Evolutionary conservation across 805 yeast species (phyloP).

Genomic region (Lachancea lanzarotensis): DNA sequence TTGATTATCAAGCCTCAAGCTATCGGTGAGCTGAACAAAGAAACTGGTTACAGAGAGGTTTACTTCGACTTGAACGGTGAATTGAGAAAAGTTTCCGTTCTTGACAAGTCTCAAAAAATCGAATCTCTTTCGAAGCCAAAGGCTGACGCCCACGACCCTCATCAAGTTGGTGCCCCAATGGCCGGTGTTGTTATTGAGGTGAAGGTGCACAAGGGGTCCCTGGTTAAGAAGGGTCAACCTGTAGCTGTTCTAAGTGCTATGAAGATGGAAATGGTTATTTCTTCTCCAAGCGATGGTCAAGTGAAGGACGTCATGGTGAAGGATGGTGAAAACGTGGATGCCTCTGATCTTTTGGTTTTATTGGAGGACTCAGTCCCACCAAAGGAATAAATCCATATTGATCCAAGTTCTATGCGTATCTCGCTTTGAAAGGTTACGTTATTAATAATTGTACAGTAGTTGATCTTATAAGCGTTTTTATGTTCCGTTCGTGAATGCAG

Average conservation of each 20-base stretch:
- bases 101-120: constrained; percentile 79
- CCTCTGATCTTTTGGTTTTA: constrained; percentile 76
- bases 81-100: constrained; percentile 89
- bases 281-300: constrained; percentile 84
- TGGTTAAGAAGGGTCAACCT: constrained; percentile 95
- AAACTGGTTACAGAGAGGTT: constrained; percentile 90
- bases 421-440: background rate
- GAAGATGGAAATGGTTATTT: constrained; percentile 99
- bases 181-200: constrained; percentile 97
- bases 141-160: constrained; percentile 81
- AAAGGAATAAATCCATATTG: background rate
- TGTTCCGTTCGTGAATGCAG: background rate
- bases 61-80: constrained; percentile 98
- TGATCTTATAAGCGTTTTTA: background rate
- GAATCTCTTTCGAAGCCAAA: constrained; percentile 83
- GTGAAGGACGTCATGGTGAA: constrained; percentile 69
- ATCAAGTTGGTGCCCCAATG: constrained; percentile 98
- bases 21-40: constrained; percentile 76
- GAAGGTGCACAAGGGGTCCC: constrained; percentile 78
- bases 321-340: constrained; percentile 94
- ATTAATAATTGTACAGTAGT: background rate
- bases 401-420: background rate
- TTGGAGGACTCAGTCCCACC: constrained; percentile 33
- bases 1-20: constrained; percentile 89
- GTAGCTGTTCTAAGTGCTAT: constrained; percentile 90